Percentiles rank a stretch among this genome's conserved stretches.
Evolutionary conservation across 768 basidiomycete species (phyloP).

Genomic region (Termitomyces sp.): DNA sequence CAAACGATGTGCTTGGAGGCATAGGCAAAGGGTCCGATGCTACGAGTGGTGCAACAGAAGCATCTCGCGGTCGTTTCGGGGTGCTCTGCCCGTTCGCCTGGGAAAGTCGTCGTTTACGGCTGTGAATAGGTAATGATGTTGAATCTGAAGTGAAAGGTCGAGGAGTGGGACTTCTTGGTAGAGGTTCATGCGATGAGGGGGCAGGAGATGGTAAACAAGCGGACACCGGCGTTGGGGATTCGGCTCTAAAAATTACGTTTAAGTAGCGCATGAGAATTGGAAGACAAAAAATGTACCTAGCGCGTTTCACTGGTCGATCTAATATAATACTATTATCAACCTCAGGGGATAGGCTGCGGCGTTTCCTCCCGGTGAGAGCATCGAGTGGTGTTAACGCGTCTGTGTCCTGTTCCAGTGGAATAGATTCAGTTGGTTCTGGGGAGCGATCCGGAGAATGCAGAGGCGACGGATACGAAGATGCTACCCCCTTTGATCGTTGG

Average conservation of each 20-base stretch:
- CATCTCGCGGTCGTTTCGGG: conserved; percentile 21
- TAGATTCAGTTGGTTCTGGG: conserved; percentile 4
- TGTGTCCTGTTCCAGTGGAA: background rate
- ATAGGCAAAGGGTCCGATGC: conserved; percentile 26
- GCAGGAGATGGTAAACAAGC: conserved; percentile 11
- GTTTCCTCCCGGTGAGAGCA: conserved; percentile 9
- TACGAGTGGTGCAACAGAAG: conserved; percentile 12
- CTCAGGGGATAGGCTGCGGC: conserved; percentile 6
- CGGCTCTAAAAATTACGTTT: background rate
- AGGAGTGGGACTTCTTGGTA: background rate
- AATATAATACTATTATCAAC: background rate
- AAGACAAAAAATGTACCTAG: conserved; percentile 6
- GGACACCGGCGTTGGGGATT: background rate
- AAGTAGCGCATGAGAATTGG: background rate
- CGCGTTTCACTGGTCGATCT: conserved; percentile 11
- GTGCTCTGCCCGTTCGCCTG: conserved; percentile 15
- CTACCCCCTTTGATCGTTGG: conserved; percentile 1
- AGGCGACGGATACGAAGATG: conserved; percentile 17
- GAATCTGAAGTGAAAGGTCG: background rate
- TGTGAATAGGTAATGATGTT: background rate
- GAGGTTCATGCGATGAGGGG: conserved; percentile 4
- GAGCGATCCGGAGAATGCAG: conserved; percentile 4
- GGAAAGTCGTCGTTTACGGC: conserved; percentile 33
- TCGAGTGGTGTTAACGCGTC: background rate
- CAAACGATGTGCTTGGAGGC: background rate